Percentiles rank a stretch among this genome's conserved stretches.
Evolutionary conservation across 768 basidiomycete species (phyloP).

Genomic region (Boletales sp.): DNA sequence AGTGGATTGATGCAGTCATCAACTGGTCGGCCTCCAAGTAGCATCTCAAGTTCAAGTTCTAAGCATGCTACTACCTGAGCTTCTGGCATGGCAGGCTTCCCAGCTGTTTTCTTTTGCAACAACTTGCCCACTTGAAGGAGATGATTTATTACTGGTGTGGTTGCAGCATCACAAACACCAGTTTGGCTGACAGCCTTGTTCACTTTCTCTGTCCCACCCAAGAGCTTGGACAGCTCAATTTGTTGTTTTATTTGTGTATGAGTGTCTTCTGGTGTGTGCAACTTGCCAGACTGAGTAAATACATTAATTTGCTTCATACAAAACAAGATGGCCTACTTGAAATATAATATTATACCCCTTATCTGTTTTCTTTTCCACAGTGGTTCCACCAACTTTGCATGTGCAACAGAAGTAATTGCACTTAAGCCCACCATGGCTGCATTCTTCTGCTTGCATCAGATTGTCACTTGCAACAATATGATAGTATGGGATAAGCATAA

Average conservation of each 20-base stretch:
- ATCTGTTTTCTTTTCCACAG: conserved; percentile 19
- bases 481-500: conserved; percentile 20
- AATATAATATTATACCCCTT: conserved; percentile 26
- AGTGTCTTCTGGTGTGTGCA: conserved; percentile 5
- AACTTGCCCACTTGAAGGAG: conserved; percentile 28
- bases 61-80: background rate
- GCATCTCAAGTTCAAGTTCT: background rate
- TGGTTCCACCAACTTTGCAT: conserved; percentile 31
- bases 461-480: conserved; percentile 29
- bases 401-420: conserved; percentile 32
- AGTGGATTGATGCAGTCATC: conserved; percentile 14
- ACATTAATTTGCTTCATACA: background rate
- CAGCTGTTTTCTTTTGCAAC: background rate
- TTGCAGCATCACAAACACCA: conserved; percentile 29
- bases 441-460: conserved; percentile 36
- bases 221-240: background rate
- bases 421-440: conserved; percentile 29
- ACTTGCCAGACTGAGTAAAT: conserved; percentile 2
- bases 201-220: conserved; percentile 12
- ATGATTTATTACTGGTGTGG: conserved; percentile 30
- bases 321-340: background rate
- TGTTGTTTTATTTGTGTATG: conserved; percentile 1
- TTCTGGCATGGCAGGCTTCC: conserved; percentile 1
- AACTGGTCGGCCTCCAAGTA: conserved; percentile 3
- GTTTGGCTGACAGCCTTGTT: conserved; percentile 31